A percentile compares a stretch with the other conserved stretches of the same genome.
These are phyloP conservation scores for Phytophthora colocasiae DNA, from an alignment of 352 stramenopile species.

Conservation along the genomic window DNA sequence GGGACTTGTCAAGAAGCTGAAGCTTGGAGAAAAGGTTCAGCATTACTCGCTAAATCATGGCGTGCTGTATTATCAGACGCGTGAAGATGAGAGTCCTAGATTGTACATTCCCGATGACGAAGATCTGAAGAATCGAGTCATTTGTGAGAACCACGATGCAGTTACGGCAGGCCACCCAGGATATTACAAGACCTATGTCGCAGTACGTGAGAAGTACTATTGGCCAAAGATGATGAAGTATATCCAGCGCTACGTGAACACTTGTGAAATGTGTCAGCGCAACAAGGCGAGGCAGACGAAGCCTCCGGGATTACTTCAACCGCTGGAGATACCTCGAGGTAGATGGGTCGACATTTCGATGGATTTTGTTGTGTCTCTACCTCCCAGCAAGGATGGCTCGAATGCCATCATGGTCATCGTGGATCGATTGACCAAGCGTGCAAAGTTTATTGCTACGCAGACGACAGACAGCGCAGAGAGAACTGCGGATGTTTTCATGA, in stretches of 20 bases:
- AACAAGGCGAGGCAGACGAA: slow-evolving; percentile 4
- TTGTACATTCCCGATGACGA: slow-evolving; percentile 14
- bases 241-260: slow-evolving; percentile 28
- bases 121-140: slow-evolving; percentile 25
- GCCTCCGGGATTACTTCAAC: not conserved
- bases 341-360: slow-evolving; percentile 3
- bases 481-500: not conserved
- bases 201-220: slow-evolving; percentile 6
- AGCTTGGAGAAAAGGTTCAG: not conserved
- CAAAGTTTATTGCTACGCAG: not conserved
- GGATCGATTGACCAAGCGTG: slow-evolving; percentile 1
- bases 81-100: not conserved
- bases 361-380: not conserved
- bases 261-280: slow-evolving; percentile 16
- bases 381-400: not conserved
- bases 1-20: not conserved
- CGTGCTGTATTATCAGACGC: not conserved
- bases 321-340: not conserved
- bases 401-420: slow-evolving; percentile 18
- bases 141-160: slow-evolving; percentile 20
- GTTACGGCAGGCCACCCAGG: slow-evolving; percentile 4
- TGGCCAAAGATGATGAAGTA: slow-evolving; percentile 23
- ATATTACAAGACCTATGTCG: slow-evolving; percentile 15
- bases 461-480: not conserved
- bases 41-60: not conserved